A percentile compares a stretch with the other conserved stretches of the same genome.
Evolutionary conservation across 257 asterid species (phyloP).

Genomic region (Cynanchum wilfordii): DNA sequence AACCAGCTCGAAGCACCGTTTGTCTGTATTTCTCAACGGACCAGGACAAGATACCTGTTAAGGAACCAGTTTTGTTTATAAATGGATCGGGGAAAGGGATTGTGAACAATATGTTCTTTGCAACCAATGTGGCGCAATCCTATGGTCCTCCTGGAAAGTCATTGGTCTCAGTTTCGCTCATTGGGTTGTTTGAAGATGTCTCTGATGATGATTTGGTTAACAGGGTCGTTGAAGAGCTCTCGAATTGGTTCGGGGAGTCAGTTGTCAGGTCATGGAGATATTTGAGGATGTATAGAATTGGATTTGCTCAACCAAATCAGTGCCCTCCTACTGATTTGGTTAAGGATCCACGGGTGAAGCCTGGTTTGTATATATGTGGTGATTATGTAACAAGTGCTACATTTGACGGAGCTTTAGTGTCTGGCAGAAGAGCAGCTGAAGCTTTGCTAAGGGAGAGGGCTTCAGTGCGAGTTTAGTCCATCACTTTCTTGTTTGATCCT

Average conservation of each 20-base stretch:
- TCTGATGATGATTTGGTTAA: constrained; percentile 55
- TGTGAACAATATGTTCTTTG: constrained; percentile 87
- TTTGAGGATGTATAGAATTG: constrained; percentile 64
- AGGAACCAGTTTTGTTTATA: constrained; percentile 64
- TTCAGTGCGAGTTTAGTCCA: constrained; percentile 27
- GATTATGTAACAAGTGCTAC: constrained; percentile 86
- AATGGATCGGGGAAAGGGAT: constrained; percentile 78
- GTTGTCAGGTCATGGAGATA: constrained; percentile 59
- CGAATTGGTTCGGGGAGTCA: constrained; percentile 66
- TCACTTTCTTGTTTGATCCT: not conserved
- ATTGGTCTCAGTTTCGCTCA: constrained; percentile 65
- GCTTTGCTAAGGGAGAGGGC: constrained; percentile 67
- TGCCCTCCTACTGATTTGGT: constrained; percentile 73
- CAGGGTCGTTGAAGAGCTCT: constrained; percentile 53
- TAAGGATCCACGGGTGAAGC: constrained; percentile 52
- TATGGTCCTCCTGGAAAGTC: constrained; percentile 79
- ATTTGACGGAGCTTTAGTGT: constrained; percentile 86
- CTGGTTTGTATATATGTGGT: constrained; percentile 80
- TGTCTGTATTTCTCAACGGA: constrained; percentile 73
- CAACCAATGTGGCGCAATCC: constrained; percentile 72
- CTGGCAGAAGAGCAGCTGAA: constrained; percentile 88
- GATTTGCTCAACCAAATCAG: constrained; percentile 87
- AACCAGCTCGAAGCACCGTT: constrained; percentile 67
- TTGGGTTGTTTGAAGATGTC: constrained; percentile 50
- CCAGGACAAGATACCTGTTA: constrained; percentile 43